A percentile compares a stretch with the other conserved stretches of the same genome.
Evolutionary conservation across 1,139 yeast species (phyloP).

Genomic region (Yamadazyma sp.): DNA sequence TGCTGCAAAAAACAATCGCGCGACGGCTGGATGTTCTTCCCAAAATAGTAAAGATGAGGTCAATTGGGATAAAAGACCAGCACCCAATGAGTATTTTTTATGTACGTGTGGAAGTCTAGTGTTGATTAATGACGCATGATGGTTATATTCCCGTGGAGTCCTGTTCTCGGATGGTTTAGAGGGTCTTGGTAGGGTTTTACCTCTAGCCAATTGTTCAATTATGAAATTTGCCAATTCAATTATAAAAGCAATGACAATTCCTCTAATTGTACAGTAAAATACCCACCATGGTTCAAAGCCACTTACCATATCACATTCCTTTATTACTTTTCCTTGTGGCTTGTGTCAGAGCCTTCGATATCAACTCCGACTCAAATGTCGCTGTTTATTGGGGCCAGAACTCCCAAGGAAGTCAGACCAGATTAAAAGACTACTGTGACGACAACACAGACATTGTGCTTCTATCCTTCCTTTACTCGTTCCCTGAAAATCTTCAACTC

Average conservation of each 20-base stretch:
- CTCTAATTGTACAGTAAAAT: neutral
- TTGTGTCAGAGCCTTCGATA: constrained; percentile 36
- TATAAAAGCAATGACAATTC: neutral
- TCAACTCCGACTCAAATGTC: constrained; percentile 53
- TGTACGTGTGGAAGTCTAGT: constrained; percentile 1
- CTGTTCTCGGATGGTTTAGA: neutral
- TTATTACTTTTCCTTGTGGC: constrained; percentile 9
- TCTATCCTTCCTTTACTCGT: constrained; percentile 65
- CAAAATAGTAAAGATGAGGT: constrained; percentile 1
- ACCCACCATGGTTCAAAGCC: neutral
- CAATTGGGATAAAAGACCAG: constrained; percentile 5
- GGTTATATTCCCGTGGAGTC: no score
- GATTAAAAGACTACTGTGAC: constrained; percentile 68
- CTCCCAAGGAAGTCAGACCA: constrained; percentile 62
- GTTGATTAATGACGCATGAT: neutral
- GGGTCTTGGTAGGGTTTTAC: neutral
- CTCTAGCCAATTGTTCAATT: no score
- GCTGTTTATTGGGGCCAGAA: constrained; percentile 90
- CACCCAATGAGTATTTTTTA: constrained; percentile 1
- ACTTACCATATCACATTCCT: neutral
- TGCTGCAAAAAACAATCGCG: constrained; percentile 14
- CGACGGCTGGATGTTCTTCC: constrained; percentile 9
- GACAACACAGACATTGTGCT: constrained; percentile 71
- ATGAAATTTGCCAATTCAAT: neutral
- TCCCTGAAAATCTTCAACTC: constrained; percentile 50